These are phyloP conservation scores for Podila verticillata DNA, from an alignment of 192 early-diverging fungal species.

Conservation along the genomic window DNA sequence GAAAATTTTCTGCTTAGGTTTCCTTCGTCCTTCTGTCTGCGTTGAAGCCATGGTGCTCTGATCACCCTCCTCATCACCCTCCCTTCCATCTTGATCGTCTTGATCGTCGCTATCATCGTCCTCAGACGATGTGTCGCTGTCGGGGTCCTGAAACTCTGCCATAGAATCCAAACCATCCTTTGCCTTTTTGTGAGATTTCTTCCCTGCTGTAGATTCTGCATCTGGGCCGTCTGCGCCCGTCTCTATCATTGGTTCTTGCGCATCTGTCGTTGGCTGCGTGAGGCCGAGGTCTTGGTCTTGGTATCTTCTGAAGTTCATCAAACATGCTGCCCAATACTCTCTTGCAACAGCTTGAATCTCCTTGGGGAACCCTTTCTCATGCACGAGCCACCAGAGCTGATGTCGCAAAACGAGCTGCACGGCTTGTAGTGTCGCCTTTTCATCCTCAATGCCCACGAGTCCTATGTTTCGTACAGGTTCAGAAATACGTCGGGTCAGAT, in stretches of 20 bases:
- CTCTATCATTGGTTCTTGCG: neutral
- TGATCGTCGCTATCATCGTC: neutral
- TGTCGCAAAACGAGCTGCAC: slow-evolving; percentile 16
- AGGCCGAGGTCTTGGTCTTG: slow-evolving; percentile 1
- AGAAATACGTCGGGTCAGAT: neutral
- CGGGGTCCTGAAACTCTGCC: neutral
- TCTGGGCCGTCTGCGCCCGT: neutral
- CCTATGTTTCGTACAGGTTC: neutral
- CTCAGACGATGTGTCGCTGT: neutral
- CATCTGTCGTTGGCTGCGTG: neutral
- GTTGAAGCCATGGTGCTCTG: neutral
- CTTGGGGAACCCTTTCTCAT: slow-evolving; percentile 23
- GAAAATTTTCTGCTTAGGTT: neutral
- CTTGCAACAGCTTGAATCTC: slow-evolving; percentile 24
- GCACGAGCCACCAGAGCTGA: slow-evolving; percentile 20
- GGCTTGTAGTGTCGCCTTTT: slow-evolving; percentile 5
- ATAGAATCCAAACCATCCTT: neutral
- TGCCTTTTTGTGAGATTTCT: neutral
- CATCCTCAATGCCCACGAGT: slow-evolving; percentile 2
- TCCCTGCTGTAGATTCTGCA: neutral
- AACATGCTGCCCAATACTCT: slow-evolving; percentile 29
- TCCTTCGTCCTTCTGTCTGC: neutral
- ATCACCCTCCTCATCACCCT: neutral
- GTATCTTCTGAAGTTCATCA: slow-evolving; percentile 1
- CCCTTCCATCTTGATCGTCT: neutral